Evolutionary conservation across 1,284 basidiomycete species (phyloP).

Genomic region (Porogramme epimiltina): DNA sequence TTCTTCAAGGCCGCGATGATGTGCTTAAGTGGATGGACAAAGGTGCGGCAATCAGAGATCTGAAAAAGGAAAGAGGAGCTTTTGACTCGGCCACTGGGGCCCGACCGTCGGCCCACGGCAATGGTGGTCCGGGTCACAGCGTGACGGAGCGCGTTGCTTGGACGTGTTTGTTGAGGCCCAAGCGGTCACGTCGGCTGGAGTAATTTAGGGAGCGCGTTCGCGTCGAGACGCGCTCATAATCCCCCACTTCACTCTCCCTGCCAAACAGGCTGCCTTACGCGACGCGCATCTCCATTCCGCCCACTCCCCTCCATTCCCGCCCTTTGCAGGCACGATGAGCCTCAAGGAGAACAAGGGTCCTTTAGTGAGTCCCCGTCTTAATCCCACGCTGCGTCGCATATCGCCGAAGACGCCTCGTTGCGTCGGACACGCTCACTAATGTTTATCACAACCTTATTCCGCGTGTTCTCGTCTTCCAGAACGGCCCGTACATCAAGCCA

Average conservation of each 20-base stretch:
- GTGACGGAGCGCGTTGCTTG: conserved; percentile 25
- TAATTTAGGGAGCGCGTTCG: conserved; percentile 8
- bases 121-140: conserved; percentile 4
- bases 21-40: no score
- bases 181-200: conserved; percentile 4
- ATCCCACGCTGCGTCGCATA: neutral
- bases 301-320: conserved; percentile 1
- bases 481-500: conserved; percentile 37
- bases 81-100: neutral
- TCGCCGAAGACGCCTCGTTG: conserved; percentile 5
- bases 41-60: no score
- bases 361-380: conserved; percentile 8
- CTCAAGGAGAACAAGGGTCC: conserved; percentile 30
- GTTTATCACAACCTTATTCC: conserved; percentile 4
- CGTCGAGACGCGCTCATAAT: conserved; percentile 4
- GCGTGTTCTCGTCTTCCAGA: conserved; percentile 12
- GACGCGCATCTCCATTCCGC: conserved; percentile 1
- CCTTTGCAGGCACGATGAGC: conserved; percentile 24
- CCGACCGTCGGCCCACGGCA: neutral
- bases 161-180: conserved; percentile 6
- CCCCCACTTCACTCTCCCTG: neutral
- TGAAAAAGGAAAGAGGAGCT: no score
- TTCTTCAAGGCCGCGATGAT: no score
- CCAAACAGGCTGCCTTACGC: neutral
- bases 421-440: conserved; percentile 5